A percentile compares a stretch with the other conserved stretches of the same genome.
These are phyloP conservation scores for Coemansia sp. DNA, from an alignment of 192 early-diverging fungal genomes.

Conservation along the genomic window DNA sequence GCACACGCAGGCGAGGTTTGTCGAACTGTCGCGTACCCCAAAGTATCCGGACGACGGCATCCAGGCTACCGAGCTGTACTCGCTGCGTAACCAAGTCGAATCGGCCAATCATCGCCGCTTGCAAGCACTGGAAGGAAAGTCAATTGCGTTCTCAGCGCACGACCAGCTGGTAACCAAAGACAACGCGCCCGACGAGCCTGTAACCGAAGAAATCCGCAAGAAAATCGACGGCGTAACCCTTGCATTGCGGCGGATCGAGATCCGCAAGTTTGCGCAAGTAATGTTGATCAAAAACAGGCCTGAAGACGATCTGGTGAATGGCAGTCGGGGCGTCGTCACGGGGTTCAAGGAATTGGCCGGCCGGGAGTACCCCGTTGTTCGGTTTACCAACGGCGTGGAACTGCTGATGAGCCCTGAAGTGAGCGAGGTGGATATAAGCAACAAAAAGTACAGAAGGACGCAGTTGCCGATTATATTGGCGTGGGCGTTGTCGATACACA, in stretches of 20 bases:
- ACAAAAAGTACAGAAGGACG: slow-evolving; percentile 32
- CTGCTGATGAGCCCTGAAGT: slow-evolving; percentile 57
- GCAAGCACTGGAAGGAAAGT: slow-evolving; percentile 54
- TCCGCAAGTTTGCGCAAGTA: slow-evolving; percentile 81
- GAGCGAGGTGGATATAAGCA: slow-evolving; percentile 57
- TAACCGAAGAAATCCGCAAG: slow-evolving; percentile 19
- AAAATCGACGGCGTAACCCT: slow-evolving; percentile 41
- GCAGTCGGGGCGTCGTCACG: slow-evolving; percentile 67
- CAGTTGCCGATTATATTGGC: slow-evolving; percentile 78
- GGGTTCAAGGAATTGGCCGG: slow-evolving; percentile 36
- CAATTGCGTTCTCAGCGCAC: slow-evolving; percentile 45
- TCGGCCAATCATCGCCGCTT: slow-evolving; percentile 63
- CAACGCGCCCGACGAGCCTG: neutral
- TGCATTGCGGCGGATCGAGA: slow-evolving; percentile 57
- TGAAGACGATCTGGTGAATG: slow-evolving; percentile 69
- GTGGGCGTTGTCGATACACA: slow-evolving; percentile 88
- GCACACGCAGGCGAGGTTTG: slow-evolving; percentile 56
- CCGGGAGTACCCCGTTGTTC: slow-evolving; percentile 47
- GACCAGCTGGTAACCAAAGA: slow-evolving; percentile 40
- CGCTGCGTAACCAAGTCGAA: slow-evolving; percentile 77
- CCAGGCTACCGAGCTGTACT: slow-evolving; percentile 70
- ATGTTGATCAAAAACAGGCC: slow-evolving; percentile 82
- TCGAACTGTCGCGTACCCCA: slow-evolving; percentile 53
- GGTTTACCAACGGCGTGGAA: slow-evolving; percentile 48
- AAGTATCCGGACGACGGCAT: slow-evolving; percentile 61